Percentiles rank a stretch among this genome's conserved stretches.
phyloP scores from a whole-genome alignment of 2,329 filamentous ascomycete genomes.

The Verticillium klebahnii region DNA sequence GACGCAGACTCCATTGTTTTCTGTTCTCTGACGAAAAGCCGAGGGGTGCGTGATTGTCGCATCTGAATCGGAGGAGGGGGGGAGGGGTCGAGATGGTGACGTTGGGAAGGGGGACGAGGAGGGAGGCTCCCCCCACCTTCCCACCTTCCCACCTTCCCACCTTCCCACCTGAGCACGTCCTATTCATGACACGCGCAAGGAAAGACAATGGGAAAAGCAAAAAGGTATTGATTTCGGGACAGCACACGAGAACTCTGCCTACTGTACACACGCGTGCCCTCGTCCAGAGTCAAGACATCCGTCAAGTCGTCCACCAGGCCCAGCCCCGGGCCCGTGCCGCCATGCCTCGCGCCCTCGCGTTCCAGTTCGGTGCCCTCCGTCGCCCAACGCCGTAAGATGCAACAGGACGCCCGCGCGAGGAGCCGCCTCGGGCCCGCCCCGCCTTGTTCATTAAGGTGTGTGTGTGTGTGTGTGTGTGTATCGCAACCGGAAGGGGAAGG shows the following conservation, averaged over 20 bases:
- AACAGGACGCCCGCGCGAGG: neutral
- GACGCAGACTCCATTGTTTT: neutral
- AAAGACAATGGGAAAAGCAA: neutral
- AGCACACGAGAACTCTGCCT: neutral
- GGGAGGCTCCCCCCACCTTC: neutral
- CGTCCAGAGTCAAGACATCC: neutral
- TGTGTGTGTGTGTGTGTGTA: no score
- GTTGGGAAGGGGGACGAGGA: neutral
- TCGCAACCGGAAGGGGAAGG: no score
- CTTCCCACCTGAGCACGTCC: neutral
- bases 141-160: neutral
- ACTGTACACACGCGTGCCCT: neutral
- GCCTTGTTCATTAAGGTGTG: conserved; percentile 5
- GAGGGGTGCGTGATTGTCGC: neutral
- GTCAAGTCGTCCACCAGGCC: neutral
- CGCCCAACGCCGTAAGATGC: neutral
- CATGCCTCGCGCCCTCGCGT: no score
- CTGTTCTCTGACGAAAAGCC: neutral
- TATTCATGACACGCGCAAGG: neutral
- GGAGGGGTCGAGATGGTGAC: neutral
- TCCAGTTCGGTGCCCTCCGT: neutral
- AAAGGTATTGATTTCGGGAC: neutral
- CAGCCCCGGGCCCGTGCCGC: no score
- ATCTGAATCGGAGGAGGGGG: neutral
- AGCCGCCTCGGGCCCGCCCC: no score